Evolutionary conservation across 257 asterid species (phyloP).

Genomic region (Solanum paucissectum): DNA sequence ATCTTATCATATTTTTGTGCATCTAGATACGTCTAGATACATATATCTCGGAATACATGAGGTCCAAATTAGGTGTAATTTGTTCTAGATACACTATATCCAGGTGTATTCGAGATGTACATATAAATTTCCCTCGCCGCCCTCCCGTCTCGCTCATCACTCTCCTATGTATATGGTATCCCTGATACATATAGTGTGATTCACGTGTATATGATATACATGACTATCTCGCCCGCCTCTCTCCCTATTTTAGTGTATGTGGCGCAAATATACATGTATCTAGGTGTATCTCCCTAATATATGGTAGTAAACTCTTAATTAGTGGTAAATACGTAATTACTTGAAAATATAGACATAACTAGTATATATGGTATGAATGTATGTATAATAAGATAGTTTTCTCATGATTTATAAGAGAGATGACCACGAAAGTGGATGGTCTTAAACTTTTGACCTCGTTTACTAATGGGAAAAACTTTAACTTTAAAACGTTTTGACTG

Average conservation of each 20-base stretch:
- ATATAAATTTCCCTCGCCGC: too few species aligned
- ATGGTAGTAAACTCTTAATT: background rate
- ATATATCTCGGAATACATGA: too few species aligned
- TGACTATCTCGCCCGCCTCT: background rate
- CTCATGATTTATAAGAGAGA: background rate
- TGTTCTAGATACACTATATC: background rate
- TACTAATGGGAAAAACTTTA: background rate
- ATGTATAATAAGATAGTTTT: too few species aligned
- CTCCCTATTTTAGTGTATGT: background rate
- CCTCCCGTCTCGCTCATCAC: background rate
- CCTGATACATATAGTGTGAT: too few species aligned
- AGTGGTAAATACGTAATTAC: background rate
- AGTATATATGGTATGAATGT: background rate
- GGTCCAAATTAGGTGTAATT: too few species aligned
- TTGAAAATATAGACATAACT: too few species aligned
- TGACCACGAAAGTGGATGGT: background rate
- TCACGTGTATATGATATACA: too few species aligned
- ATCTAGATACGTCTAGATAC: too few species aligned
- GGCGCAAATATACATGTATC: background rate
- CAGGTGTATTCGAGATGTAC: background rate
- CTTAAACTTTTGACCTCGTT: background rate
- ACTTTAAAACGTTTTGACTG: too few species aligned
- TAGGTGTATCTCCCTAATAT: background rate
- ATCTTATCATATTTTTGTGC: too few species aligned
- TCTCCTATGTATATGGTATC: background rate